These are phyloP conservation scores for Leccinum proliferum DNA, from an alignment of 1,284 basidiomycete species.

Conservation along the genomic window DNA sequence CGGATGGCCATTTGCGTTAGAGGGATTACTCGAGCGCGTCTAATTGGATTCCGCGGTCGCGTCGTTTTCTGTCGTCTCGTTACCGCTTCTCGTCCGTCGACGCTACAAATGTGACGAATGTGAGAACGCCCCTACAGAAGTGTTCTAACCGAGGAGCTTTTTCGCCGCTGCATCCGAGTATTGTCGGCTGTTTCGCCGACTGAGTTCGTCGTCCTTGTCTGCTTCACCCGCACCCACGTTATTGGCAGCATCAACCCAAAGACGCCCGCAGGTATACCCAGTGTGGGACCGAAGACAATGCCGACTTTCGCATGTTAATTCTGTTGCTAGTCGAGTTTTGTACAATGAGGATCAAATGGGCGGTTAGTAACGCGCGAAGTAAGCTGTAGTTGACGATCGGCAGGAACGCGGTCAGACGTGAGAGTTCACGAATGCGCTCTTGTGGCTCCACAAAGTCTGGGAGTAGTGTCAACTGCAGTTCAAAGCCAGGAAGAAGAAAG, in stretches of 20 bases:
- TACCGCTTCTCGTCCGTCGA: conserved; percentile 61
- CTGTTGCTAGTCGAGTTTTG: conserved; percentile 90
- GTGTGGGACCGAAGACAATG: conserved; percentile 94
- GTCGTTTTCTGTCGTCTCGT: conserved; percentile 62
- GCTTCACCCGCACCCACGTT: conserved; percentile 32
- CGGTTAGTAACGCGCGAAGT: conserved; percentile 79
- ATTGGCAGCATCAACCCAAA: conserved; percentile 67
- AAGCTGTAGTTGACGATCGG: conserved; percentile 94
- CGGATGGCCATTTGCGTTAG: not conserved
- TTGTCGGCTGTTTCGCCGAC: conserved; percentile 70
- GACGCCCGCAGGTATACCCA: conserved; percentile 92
- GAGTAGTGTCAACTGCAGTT: conserved; percentile 9
- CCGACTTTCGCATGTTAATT: conserved; percentile 99
- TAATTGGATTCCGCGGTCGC: conserved; percentile 44
- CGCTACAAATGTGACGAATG: conserved; percentile 26
- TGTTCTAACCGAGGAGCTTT: conserved; percentile 63
- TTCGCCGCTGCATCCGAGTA: conserved; percentile 78
- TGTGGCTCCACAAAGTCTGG: conserved; percentile 83
- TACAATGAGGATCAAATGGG: conserved; percentile 95
- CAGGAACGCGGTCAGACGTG: conserved; percentile 79
- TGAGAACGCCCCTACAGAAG: conserved; percentile 11
- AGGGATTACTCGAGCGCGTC: conserved; percentile 37
- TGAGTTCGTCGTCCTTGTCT: conserved; percentile 34
- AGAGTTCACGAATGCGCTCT: conserved; percentile 85
- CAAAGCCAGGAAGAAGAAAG: conserved; percentile 3